These are phyloP conservation scores for Teunomyces stri DNA, from an alignment of 805 yeast species.

Conservation along the genomic window DNA sequence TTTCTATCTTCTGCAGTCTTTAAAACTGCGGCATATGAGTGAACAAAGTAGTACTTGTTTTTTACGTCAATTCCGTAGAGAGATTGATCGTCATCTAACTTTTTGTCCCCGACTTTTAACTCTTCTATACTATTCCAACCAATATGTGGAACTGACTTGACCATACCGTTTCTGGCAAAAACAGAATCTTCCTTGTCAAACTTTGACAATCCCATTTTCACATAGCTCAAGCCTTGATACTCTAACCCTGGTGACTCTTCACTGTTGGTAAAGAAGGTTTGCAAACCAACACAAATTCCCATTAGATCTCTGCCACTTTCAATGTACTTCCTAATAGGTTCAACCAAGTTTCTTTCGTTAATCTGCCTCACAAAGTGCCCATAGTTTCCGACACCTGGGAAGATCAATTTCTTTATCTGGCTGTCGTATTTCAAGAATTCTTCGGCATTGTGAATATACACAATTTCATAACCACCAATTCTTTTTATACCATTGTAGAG, in stretches of 20 bases:
- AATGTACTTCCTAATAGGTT: constrained; percentile 66
- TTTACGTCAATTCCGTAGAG: constrained; percentile 65
- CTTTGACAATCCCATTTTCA: constrained; percentile 47
- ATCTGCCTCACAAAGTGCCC: constrained; percentile 87
- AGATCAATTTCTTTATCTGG: constrained; percentile 56
- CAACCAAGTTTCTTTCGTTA: constrained; percentile 56
- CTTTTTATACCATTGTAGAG: constrained; percentile 79
- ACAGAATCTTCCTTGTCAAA: constrained; percentile 47
- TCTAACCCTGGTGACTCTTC: constrained; percentile 62
- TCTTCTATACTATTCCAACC: constrained; percentile 78
- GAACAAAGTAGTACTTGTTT: constrained; percentile 88
- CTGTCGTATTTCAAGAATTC: constrained; percentile 47
- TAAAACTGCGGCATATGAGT: constrained; percentile 83
- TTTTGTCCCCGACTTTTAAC: constrained; percentile 20
- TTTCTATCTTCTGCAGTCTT: constrained; percentile 26
- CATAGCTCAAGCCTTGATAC: constrained; percentile 61
- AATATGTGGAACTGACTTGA: constrained; percentile 90
- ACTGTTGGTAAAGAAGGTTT: constrained; percentile 72
- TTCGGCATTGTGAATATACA: constrained; percentile 54
- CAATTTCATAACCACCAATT: constrained; percentile 65
- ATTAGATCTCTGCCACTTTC: constrained; percentile 78
- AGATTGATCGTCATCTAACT: constrained; percentile 22
- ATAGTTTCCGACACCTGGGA: constrained; percentile 97
- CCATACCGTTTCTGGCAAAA: constrained; percentile 25
- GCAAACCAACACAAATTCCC: constrained; percentile 98